Base-by-base conservation (phyloP, 306 rosid genomes). In the Corylus americana region DNA sequence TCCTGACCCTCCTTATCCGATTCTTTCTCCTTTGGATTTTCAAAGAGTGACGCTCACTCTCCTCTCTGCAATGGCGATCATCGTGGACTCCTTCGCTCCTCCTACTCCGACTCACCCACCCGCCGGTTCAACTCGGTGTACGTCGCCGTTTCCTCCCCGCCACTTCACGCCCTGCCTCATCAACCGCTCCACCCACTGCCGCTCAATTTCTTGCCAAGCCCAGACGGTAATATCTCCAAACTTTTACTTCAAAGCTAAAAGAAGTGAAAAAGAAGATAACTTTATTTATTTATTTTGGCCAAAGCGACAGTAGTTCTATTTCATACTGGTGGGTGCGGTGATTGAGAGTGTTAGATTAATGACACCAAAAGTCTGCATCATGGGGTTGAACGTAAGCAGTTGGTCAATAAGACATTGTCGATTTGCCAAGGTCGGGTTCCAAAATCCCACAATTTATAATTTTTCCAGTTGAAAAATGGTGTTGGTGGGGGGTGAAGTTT, bases 211-310 rank as follows among this genome's bases (percentile, higher is more conserved):
- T 80, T 70, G 66, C 72, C 18, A 31, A 39, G 45, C 61, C 45
- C 83, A 54, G 55, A 31, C 76, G 88, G 85, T 85, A 85, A 72
- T 31, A 51, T 74, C 83, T 73, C 54, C 73, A 59, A 47, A 45
- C 18, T 74, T 35, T 69, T 35, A 12, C 55, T 29, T 20, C 5
- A 27, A 47, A 3, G 8, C 62, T 48, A 20, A 9, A 29, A 25
- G 0, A 7, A 31, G n/a, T 6, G 3, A 35, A 35, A 35, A 14
- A 1, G 12, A 0, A 2, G 11, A 17, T 7, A 31, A 39, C 0
- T 31, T 63, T 16, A 16, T 20, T 22, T 59, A 20, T 25, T 25
- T 9, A 42, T 42, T 42, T 42, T 42, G 45, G 44, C 44, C 44
- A 39, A 39, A 39, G 44, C 44, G 44, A 4, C 44, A 39, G 44